Conservation (phyloP, 202 grass and related monocot species). For the Digitaria exilis region DNA sequence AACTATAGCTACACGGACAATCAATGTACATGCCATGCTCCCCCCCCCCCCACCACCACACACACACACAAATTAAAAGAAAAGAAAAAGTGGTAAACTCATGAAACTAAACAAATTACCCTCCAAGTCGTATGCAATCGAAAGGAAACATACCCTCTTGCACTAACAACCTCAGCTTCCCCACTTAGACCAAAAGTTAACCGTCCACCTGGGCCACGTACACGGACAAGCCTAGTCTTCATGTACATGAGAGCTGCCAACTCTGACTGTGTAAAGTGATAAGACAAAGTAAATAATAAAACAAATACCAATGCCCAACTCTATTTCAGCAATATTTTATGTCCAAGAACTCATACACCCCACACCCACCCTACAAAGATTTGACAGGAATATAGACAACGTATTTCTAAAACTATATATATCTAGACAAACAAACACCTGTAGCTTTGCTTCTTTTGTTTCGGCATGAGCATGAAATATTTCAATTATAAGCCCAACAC, state of each 20-base stretch:
- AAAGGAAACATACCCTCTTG: constrained; percentile 69
- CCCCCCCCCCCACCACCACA: not conserved
- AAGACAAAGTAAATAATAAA: constrained; percentile 22
- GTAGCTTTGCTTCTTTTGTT: constrained; percentile 97
- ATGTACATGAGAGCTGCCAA: constrained; percentile 98
- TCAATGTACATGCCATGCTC: not conserved
- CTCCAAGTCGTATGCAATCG: not conserved
- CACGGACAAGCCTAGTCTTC: constrained; percentile 94
- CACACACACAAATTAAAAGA: not conserved
- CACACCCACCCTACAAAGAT: constrained; percentile 2
- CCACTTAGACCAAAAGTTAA: constrained; percentile 81
- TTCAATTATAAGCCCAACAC: constrained; percentile 94
- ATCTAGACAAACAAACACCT: constrained; percentile 51
- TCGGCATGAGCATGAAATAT: constrained; percentile 99
- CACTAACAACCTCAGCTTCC: constrained; percentile 99
- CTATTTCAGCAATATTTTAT: constrained; percentile 30
- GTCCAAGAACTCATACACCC: constrained; percentile 8
- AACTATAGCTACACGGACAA: not conserved
- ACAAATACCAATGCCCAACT: constrained; percentile 27
- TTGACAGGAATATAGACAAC: not conserved
- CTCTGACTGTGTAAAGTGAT: constrained; percentile 65
- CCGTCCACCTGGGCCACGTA: constrained; percentile 80
- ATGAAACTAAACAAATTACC: constrained; percentile 28
- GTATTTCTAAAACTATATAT: not conserved
- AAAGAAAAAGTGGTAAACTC: not conserved